Conservation (phyloP, 768 basidiomycete genomes). For the Ramaria sp. region DNA sequence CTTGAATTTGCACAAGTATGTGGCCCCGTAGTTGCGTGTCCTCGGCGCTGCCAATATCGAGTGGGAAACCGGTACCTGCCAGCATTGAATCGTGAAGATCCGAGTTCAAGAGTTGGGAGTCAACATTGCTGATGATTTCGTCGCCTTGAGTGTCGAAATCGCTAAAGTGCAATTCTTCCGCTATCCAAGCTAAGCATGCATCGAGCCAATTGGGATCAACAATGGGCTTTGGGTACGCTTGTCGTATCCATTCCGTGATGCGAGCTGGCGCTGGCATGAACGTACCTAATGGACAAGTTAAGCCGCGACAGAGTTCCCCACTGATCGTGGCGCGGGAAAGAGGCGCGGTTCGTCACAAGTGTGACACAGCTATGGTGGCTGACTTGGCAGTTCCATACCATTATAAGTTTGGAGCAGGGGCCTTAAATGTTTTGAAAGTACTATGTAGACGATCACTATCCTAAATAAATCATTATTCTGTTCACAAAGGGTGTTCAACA, state of each 20-base stretch:
- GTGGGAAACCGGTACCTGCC: slow-evolving; percentile 56
- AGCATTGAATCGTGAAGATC: slow-evolving; percentile 64
- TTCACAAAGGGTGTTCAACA: no score
- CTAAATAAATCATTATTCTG: no score
- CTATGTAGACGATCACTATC: no score
- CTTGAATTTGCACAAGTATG: slow-evolving; percentile 64
- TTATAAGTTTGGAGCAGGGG: no score
- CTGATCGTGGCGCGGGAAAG: no score
- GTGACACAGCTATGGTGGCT: no score
- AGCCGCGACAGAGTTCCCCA: no score
- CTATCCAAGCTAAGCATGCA: slow-evolving; percentile 59
- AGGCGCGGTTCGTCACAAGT: no score
- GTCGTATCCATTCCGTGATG: slow-evolving; percentile 32
- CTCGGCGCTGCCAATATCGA: slow-evolving; percentile 25
- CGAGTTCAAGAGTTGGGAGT: slow-evolving; percentile 61
- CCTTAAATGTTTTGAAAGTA: no score
- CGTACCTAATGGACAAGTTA: no score
- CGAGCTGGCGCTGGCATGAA: background rate
- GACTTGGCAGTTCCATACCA: no score
- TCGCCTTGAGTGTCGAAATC: slow-evolving; percentile 25
- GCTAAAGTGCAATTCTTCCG: slow-evolving; percentile 32
- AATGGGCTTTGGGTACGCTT: slow-evolving; percentile 45
- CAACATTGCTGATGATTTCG: slow-evolving; percentile 43
- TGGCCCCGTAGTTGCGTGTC: slow-evolving; percentile 27
- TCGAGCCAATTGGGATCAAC: slow-evolving; percentile 70